Base-by-base conservation (phyloP, 1,284 basidiomycete species). In the Tremellales sp. region DNA sequence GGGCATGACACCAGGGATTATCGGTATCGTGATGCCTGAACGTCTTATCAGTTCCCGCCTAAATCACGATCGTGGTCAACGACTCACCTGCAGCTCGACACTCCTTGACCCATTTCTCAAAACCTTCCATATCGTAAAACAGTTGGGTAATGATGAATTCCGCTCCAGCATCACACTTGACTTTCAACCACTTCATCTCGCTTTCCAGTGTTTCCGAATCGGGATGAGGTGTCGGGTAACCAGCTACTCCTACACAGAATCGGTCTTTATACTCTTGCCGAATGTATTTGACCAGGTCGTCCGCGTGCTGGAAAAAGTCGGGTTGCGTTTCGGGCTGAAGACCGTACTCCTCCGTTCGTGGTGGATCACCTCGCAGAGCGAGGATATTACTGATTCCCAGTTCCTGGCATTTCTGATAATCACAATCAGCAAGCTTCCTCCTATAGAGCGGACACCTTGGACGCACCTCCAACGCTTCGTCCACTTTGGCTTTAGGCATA, bases 1-100 rank as follows among this genome's bases (percentile, higher is more conserved):
- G 0, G 96, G 96, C 93, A 98, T 97, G 54, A 98, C 84, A 4
- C 93, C 91, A 2, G 96, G 92, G 48, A 98, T 86, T 61, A 98
- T 85, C 1, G 94, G 93, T 12, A 93, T 82, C 1, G 76, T 82
- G 66, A 99, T 93, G 26, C 93, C 94, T 87, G 61, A n/a, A n/a
- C n/a, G n/a, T n/a, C n/a, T 12, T 15, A 36, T 17, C 17, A 43
- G 19, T 17, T 25, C 22, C 26, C 6, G 52, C n/a, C 43, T 45
- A 43, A 35, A 21, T 23, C 7, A 27, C n/a, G 15, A 25, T 37
- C 45, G 17, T 21, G 13, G 22, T 4, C 33, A 46, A 12, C 15
- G 8, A 72, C 80, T 45, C 49, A 88, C 89, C 89, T 71, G 78
- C 83, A 19, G 74, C 77, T 53, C 89, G 79, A 39, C 90, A 84